phyloP scores from a whole-genome alignment of 2,329 filamentous ascomycete species.

The Fusarium beomiforme region DNA sequence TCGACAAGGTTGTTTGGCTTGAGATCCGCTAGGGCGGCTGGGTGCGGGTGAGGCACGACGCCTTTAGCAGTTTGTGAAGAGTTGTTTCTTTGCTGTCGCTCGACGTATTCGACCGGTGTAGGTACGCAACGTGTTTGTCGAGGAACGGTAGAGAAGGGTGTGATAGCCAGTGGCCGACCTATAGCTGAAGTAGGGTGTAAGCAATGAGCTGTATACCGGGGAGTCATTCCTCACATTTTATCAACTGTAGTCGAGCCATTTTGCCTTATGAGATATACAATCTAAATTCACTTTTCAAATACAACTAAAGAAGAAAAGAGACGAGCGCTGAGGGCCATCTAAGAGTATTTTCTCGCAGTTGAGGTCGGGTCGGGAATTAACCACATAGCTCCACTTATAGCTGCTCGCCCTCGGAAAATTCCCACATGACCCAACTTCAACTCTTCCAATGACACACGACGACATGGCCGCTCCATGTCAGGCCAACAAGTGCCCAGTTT shows the following conservation, averaged over 20 bases:
- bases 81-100: background rate
- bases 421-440: conserved; percentile 17
- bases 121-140: background rate
- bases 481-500: background rate
- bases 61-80: background rate
- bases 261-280: accelerated
- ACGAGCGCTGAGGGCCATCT: background rate
- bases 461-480: background rate
- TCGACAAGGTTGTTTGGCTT: conserved; percentile 25
- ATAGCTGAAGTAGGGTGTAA: conserved; percentile 11
- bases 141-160: background rate
- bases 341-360: background rate
- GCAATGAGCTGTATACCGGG: background rate
- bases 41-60: background rate
- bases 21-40: background rate
- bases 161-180: conserved; percentile 1
- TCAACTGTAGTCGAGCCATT: background rate
- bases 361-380: conserved; percentile 10
- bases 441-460: background rate
- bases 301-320: background rate
- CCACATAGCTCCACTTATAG: conserved; percentile 18
- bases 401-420: conserved; percentile 12
- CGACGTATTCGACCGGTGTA: no score
- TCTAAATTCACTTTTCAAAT: background rate
- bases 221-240: background rate